Evolutionary conservation across 768 basidiomycete genomes (phyloP).

Genomic region (Krasilnikovozyma curviuscula): DNA sequence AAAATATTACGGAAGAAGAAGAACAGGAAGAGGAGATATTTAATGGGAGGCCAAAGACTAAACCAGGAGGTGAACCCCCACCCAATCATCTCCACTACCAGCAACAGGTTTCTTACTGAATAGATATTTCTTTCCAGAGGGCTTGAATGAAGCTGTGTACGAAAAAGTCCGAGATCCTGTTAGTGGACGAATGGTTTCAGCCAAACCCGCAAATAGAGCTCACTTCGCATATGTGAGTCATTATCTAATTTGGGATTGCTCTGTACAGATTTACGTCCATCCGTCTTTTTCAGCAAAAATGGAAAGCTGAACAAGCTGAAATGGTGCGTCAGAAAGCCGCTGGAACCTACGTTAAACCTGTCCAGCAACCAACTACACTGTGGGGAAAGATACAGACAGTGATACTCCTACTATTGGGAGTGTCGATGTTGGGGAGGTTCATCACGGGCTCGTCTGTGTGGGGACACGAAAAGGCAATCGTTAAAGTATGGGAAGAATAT

Average conservation of each 20-base stretch:
- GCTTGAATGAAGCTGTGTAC: too few species aligned
- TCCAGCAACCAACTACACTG: constrained; percentile 40
- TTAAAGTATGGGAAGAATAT: constrained; percentile 27
- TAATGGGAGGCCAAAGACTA: too few species aligned
- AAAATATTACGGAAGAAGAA: too few species aligned
- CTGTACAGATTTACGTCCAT: background rate
- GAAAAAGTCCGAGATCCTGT: constrained; percentile 3
- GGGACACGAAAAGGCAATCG: constrained; percentile 55
- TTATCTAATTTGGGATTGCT: background rate
- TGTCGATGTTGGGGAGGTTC: constrained; percentile 54
- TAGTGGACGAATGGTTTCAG: constrained; percentile 48
- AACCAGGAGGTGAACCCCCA: too few species aligned
- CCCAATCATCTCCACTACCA: too few species aligned
- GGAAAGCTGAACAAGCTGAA: constrained; percentile 39
- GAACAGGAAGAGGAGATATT: too few species aligned
- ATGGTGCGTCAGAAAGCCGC: constrained; percentile 43
- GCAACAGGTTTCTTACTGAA: too few species aligned
- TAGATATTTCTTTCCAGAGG: too few species aligned
- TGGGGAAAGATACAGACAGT: constrained; percentile 52
- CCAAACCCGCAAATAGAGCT: constrained; percentile 66
- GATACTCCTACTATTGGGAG: constrained; percentile 43
- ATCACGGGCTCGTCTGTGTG: constrained; percentile 70
- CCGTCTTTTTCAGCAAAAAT: constrained; percentile 16
- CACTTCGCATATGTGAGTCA: constrained; percentile 48
- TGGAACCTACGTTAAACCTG: constrained; percentile 31